Conservation (phyloP, 2,329 filamentous ascomycete species). For the Epichloe aotearoae region DNA sequence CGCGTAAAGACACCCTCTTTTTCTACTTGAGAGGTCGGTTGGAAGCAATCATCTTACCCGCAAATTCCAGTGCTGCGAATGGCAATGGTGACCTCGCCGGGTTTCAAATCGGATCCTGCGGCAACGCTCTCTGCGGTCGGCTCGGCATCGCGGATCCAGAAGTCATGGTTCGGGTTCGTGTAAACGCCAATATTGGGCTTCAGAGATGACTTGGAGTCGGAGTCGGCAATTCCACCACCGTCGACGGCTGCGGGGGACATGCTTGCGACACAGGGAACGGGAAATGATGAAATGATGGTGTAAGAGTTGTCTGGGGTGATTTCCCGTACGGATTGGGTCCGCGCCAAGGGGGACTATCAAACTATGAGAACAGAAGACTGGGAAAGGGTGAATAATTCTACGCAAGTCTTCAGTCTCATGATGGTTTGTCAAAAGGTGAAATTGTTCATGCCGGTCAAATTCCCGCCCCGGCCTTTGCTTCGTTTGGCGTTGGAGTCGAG, state of each 20-base stretch:
- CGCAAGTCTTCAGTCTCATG: too few species aligned
- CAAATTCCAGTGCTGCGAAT: constrained; percentile 95
- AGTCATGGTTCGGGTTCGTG: constrained; percentile 83
- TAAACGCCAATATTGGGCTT: constrained; percentile 93
- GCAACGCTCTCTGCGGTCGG: constrained; percentile 65
- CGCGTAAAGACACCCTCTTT: too few species aligned
- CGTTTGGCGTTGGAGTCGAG: too few species aligned
- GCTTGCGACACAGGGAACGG: neutral
- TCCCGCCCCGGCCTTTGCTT: too few species aligned
- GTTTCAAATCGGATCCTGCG: constrained; percentile 53
- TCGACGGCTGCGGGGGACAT: constrained; percentile 4
- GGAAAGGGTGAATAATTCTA: too few species aligned
- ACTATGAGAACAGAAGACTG: too few species aligned
- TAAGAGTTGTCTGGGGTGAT: neutral
- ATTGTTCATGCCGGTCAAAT: too few species aligned
- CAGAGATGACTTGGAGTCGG: constrained; percentile 9
- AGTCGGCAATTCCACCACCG: constrained; percentile 13
- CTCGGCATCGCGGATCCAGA: constrained; percentile 73
- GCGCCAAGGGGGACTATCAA: neutral
- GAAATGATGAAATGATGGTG: neutral
- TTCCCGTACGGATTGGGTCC: too few species aligned
- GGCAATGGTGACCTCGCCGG: constrained; percentile 75
- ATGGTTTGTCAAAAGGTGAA: too few species aligned
- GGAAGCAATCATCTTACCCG: constrained; percentile 42
- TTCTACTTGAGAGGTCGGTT: too few species aligned